Base-by-base conservation (phyloP, 1,284 basidiomycete species). In the Cystobasidium pallidum region DNA sequence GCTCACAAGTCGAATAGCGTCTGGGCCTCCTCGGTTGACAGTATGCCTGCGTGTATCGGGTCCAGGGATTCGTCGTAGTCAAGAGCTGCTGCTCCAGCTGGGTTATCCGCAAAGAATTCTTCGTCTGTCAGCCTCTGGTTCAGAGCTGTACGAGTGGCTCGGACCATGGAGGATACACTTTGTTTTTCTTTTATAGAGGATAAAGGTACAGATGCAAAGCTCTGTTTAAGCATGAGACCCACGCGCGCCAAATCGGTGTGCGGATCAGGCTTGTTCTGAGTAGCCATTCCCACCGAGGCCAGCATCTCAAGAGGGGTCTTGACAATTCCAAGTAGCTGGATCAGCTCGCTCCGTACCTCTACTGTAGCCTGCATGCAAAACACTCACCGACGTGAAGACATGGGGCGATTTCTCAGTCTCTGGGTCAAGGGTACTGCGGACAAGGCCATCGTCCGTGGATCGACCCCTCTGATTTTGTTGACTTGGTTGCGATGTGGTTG, bases 221-320 rank as follows among this genome's bases (percentile, higher is more conserved):
- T 47, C 15, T 47, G 36, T 32, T 57, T 57, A 19, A 57, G n/a
- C 30, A 57, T 6, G 8, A 32, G 32, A 28, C 36, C 55, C 55
- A 57, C n/a, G 10, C 55, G 32, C 19, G 34, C 26, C 8, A 32
- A 17, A 28, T 32, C 32, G 2, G n/a, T 3, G 3, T 3, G 55
- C 2, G 17, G 55, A 2, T 32, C 24, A 2, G n/a, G 59, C 8
- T 43, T 62, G 39, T 45, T 26, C 26, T 62, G 43, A n/a, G n/a
- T 26, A 4, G 59, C 59, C 26, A 41, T 21, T 7, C 59, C 59
- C 19, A 62, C 41, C 21, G 59, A 62, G 13, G 59, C 59, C 3
- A 62, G 39, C 59, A 62, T 41, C 26, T 62, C 59, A 15, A 62
- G n/a, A 11, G 59, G 59, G 6, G 59, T 62, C 59, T 62, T 34